These are phyloP conservation scores for Kondoa malvinella DNA, from an alignment of 768 basidiomycete genomes.

Conservation along the genomic window DNA sequence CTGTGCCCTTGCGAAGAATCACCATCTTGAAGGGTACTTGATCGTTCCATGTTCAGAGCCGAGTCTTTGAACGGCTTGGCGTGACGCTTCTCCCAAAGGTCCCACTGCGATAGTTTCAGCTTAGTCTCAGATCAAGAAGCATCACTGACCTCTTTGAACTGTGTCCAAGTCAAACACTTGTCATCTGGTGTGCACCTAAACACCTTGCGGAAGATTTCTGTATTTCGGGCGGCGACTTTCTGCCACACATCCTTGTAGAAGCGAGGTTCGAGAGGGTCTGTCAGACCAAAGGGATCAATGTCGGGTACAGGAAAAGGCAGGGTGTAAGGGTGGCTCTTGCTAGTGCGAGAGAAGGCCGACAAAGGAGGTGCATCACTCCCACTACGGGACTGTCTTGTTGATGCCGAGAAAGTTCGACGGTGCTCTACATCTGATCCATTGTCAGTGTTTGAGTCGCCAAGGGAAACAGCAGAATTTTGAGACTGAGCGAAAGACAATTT, in stretches of 20 bases:
- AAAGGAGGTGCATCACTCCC: not conserved
- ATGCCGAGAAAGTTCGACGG: not conserved
- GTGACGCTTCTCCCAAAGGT: conserved; percentile 51
- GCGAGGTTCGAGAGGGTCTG: conserved; percentile 66
- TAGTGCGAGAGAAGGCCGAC: not conserved
- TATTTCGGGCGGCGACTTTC: conserved; percentile 62
- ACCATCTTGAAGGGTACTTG: conserved; percentile 30
- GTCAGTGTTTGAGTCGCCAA: conserved; percentile 2
- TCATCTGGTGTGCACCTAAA: conserved; percentile 91
- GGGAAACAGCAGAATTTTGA: conserved; percentile 6
- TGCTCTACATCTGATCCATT: not conserved
- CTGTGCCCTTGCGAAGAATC: conserved; percentile 11
- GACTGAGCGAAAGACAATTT: conserved; percentile 8
- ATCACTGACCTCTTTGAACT: conserved; percentile 49
- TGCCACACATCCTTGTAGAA: conserved; percentile 85
- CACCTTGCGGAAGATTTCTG: conserved; percentile 85
- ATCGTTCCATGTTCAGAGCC: conserved; percentile 6
- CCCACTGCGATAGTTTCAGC: conserved; percentile 34
- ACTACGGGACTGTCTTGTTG: not conserved
- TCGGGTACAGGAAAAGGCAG: conserved; percentile 51
- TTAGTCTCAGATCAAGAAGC: not conserved
- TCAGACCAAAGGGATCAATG: conserved; percentile 60
- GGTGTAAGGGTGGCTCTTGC: conserved; percentile 17
- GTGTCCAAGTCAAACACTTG: conserved; percentile 81
- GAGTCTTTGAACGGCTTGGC: conserved; percentile 18